Conservation (phyloP, 257 asterid genomes). For the Solanum boliviense region DNA sequence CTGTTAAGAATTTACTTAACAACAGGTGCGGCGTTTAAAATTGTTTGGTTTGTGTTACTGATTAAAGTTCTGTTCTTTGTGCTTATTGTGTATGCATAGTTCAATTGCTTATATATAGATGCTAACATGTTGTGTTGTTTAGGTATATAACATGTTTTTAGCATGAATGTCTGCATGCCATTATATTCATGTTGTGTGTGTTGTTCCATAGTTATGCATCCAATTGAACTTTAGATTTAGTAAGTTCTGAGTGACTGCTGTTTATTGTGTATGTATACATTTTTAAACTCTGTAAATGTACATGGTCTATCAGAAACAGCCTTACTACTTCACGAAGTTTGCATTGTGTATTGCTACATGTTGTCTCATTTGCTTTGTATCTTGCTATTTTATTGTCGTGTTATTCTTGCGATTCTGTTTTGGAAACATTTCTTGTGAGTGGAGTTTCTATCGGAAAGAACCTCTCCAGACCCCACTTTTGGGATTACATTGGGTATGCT, state of each 20-base stretch:
- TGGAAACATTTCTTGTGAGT: not conserved
- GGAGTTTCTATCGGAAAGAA: not conserved
- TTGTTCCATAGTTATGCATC: not conserved
- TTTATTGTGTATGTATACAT: not conserved
- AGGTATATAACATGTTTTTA: not conserved
- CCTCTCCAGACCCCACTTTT: not conserved
- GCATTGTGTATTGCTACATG: not conserved
- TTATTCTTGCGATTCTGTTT: not conserved
- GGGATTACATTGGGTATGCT: not conserved
- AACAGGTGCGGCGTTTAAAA: not conserved
- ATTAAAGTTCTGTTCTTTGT: not conserved
- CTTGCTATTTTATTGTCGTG: not conserved
- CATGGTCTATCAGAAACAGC: not conserved
- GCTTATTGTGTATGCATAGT: not conserved
- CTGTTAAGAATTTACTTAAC: conserved; percentile 26
- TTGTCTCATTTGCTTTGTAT: not conserved
- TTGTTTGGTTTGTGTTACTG: not conserved
- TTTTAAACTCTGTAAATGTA: not conserved
- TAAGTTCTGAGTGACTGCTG: not conserved
- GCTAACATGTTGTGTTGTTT: not conserved
- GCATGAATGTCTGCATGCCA: not conserved
- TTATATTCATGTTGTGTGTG: not conserved
- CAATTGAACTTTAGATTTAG: not conserved
- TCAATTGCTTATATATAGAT: not conserved
- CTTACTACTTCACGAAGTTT: not conserved